phyloP scores from a whole-genome alignment of 2,329 filamentous ascomycete genomes.

The Ceratocystiopsis minuta region DNA sequence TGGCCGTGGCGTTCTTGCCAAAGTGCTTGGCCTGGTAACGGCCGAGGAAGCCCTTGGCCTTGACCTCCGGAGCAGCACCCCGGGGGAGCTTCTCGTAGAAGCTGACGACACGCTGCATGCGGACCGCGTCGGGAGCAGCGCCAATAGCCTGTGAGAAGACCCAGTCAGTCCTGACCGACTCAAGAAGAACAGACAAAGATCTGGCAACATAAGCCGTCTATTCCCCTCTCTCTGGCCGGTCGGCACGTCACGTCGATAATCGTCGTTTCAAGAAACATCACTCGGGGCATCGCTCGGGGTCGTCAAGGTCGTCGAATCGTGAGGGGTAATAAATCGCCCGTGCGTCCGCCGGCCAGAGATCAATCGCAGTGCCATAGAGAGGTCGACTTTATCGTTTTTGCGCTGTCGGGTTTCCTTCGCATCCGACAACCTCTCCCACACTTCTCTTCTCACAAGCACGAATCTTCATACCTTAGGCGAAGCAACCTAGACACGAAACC shows the following conservation, averaged over 20 bases:
- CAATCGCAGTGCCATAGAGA: too few species aligned
- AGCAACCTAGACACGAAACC: slow-evolving; percentile 40
- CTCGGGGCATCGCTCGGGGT: background rate
- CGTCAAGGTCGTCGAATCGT: too few species aligned
- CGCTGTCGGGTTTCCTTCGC: too few species aligned
- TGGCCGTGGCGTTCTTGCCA: slow-evolving; percentile 75
- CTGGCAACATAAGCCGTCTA: too few species aligned
- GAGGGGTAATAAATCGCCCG: too few species aligned
- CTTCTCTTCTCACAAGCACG: slow-evolving; percentile 1
- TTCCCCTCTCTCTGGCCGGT: too few species aligned
- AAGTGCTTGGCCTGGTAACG: slow-evolving; percentile 83
- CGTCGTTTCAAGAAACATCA: too few species aligned
- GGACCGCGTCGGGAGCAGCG: slow-evolving; percentile 82
- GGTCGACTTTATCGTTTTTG: too few species aligned
- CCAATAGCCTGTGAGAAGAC: slow-evolving; percentile 57
- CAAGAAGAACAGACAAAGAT: too few species aligned
- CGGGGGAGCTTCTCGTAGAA: slow-evolving; percentile 99
- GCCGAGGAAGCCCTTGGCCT: slow-evolving; percentile 67
- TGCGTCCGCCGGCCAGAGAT: too few species aligned
- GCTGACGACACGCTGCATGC: slow-evolving; percentile 94
- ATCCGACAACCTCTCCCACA: too few species aligned
- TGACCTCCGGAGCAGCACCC: slow-evolving; percentile 66
- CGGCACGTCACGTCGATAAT: too few species aligned
- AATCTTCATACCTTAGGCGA: slow-evolving; percentile 60
- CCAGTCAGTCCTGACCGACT: background rate